Evolutionary conservation across 257 asterid species (phyloP).

Genomic region (Petunia axillaris): DNA sequence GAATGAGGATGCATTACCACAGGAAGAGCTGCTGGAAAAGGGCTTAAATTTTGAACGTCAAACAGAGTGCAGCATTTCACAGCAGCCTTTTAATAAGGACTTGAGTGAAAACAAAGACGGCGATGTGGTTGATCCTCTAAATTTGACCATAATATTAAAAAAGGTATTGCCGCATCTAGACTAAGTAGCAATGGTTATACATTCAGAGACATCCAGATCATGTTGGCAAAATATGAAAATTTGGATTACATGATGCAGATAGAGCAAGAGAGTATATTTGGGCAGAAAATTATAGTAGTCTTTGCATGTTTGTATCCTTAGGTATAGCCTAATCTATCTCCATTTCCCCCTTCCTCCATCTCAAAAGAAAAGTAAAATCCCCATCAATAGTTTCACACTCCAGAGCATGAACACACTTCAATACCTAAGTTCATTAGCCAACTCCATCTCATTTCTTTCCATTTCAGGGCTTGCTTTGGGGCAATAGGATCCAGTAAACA

Average conservation of each 20-base stretch:
- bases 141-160: slow-evolving; percentile 59
- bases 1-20: slow-evolving; percentile 44
- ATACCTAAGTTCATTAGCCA: not conserved
- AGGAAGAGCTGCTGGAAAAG: slow-evolving; percentile 43
- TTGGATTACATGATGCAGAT: slow-evolving; percentile 8
- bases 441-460: not conserved
- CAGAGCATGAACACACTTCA: not conserved
- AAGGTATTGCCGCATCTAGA: slow-evolving; percentile 55
- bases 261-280: not conserved
- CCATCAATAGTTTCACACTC: too few species aligned
- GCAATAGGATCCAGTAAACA: not conserved
- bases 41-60: slow-evolving; percentile 42
- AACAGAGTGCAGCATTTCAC: slow-evolving; percentile 45
- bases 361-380: too few species aligned
- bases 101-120: slow-evolving; percentile 42
- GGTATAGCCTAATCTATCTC: not conserved
- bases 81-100: slow-evolving; percentile 37
- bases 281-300: not conserved
- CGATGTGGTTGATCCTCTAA: slow-evolving; percentile 44
- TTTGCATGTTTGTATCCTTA: not conserved
- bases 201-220: not conserved
- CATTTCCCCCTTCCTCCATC: not conserved
- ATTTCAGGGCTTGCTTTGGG: not conserved
- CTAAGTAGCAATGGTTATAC: not conserved
- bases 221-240: slow-evolving; percentile 10